phyloP scores from a whole-genome alignment of 768 basidiomycete genomes.

The Psilocybe cyanescens region DNA sequence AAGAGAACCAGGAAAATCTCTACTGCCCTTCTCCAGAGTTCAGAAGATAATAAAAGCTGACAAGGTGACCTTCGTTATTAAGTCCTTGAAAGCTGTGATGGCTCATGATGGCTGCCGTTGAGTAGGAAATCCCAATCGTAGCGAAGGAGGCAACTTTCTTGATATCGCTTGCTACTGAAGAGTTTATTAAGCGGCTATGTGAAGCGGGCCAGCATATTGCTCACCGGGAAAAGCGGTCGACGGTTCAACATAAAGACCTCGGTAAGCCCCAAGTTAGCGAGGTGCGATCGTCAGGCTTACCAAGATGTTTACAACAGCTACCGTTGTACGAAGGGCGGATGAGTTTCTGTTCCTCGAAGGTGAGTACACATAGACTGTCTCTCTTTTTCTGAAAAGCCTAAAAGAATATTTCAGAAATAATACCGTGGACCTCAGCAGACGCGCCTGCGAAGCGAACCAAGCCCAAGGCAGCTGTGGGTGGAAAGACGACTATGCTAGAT shows the following conservation, averaged over 20 bases:
- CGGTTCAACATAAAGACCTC: slow-evolving; percentile 79
- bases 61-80: slow-evolving; percentile 49
- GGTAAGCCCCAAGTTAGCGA: slow-evolving; percentile 47
- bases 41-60: slow-evolving; percentile 89
- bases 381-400: background rate
- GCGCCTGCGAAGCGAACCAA: slow-evolving; percentile 46
- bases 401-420: slow-evolving; percentile 48
- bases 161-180: slow-evolving; percentile 85
- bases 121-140: slow-evolving; percentile 75
- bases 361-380: slow-evolving; percentile 25
- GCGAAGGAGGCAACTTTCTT: slow-evolving; percentile 80
- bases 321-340: slow-evolving; percentile 65
- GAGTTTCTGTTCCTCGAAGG: slow-evolving; percentile 84
- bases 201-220: slow-evolving; percentile 76
- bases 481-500: slow-evolving; percentile 45
- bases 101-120: background rate
- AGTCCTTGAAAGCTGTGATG: background rate
- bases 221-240: slow-evolving; percentile 70
- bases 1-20: slow-evolving; percentile 62
- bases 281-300: background rate
- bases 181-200: slow-evolving; percentile 79
- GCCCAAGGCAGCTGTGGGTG: slow-evolving; percentile 22
- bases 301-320: slow-evolving; percentile 39
- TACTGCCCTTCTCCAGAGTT: slow-evolving; percentile 77
- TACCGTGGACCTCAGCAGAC: slow-evolving; percentile 53